These are phyloP conservation scores for Hibiscus trionum DNA, from an alignment of 345 rosid genomes.

Conservation along the genomic window DNA sequence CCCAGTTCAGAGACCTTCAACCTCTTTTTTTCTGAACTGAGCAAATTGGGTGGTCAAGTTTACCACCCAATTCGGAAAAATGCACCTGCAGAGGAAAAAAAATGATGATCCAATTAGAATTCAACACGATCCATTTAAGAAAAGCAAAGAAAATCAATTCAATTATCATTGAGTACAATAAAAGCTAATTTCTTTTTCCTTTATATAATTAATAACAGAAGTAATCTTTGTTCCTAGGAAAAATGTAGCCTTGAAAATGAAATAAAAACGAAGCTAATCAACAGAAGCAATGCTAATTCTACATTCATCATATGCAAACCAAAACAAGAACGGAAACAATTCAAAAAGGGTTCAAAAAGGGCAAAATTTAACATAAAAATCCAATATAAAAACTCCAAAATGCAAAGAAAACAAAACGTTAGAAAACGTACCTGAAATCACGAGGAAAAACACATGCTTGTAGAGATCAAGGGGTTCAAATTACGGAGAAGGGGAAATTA, in stretches of 20 bases:
- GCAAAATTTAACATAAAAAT: too few species aligned
- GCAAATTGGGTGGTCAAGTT: not conserved
- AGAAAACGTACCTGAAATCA: conserved; percentile 2
- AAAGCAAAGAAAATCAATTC: too few species aligned
- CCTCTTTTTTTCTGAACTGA: conserved; percentile 2
- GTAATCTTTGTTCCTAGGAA: too few species aligned
- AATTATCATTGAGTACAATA: too few species aligned
- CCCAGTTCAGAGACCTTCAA: conserved; percentile 15
- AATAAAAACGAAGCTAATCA: too few species aligned
- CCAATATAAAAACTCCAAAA: not conserved
- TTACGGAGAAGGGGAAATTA: not conserved
- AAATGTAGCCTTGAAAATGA: not conserved
- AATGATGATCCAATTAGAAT: not conserved
- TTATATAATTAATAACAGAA: too few species aligned
- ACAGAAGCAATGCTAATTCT: too few species aligned
- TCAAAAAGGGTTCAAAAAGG: not conserved
- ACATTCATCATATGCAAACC: too few species aligned
- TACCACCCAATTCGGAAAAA: not conserved
- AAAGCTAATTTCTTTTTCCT: too few species aligned
- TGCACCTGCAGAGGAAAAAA: conserved; percentile 14
- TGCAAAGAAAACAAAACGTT: conserved; percentile 5
- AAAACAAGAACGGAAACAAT: not conserved
- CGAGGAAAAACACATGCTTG: not conserved
- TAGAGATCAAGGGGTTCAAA: not conserved
- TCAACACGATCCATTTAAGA: not conserved